Evolutionary conservation across 1,284 basidiomycete species (phyloP).

Genomic region (Leccinum pachyderme): DNA sequence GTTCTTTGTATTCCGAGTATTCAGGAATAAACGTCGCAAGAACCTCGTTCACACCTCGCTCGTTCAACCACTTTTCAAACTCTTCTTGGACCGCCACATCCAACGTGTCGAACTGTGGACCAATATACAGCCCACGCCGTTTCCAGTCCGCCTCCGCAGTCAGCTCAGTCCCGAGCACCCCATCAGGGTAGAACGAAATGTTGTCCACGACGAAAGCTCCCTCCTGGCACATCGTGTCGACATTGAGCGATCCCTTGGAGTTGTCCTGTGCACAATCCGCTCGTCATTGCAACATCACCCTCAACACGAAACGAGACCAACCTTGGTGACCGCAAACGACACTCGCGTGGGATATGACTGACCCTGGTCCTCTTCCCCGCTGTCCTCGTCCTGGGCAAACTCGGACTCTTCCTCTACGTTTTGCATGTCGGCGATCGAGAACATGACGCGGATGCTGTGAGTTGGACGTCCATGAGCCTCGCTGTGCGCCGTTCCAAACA

Average conservation of each 20-base stretch:
- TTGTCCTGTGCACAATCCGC: constrained; percentile 34
- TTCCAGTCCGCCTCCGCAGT: constrained; percentile 93
- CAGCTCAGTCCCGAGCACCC: constrained; percentile 71
- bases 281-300: constrained; percentile 1
- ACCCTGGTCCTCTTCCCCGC: constrained; percentile 40
- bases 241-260: constrained; percentile 63
- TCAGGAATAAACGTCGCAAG: constrained; percentile 83
- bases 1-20: constrained; percentile 87
- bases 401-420: constrained; percentile 43
- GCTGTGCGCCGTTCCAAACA: background rate
- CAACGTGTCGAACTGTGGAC: constrained; percentile 91
- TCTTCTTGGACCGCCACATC: constrained; percentile 75
- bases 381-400: constrained; percentile 40
- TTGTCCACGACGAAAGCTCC: constrained; percentile 88
- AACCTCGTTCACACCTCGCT: constrained; percentile 78
- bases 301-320: constrained; percentile 24
- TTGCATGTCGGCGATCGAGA: constrained; percentile 80
- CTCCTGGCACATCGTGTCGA: constrained; percentile 83
- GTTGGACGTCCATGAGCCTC: background rate
- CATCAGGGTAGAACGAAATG: constrained; percentile 81
- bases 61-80: constrained; percentile 38
- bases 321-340: constrained; percentile 85
- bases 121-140: constrained; percentile 88
- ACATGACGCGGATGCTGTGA: constrained; percentile 71
- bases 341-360: constrained; percentile 70